Evolutionary conservation across 495 filamentous ascomycete species (phyloP), one percentile per base, ranked within the genome.

Genomic region (Tuber borchii): DNA sequence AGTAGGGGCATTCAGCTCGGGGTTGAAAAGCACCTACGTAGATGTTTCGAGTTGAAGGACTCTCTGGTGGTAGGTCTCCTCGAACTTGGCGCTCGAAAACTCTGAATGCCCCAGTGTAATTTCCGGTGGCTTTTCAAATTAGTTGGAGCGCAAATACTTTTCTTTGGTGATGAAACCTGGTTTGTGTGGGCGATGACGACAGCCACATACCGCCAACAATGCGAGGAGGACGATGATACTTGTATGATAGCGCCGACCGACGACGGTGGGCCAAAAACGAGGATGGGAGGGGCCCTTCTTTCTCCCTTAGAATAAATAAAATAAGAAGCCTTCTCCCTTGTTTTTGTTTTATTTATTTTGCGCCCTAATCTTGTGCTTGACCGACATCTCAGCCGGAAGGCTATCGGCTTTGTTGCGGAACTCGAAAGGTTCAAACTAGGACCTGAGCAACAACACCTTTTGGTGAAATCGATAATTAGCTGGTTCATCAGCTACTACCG

Each of bases 391-490:
- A 34, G 56, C 56, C 56, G 56, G 56, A 65, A 17, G 34, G 56
- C 26, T 65, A 65, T 65, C 56, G n/a, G 51, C 51, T 61, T 61
- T 61, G 51, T 61, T 61, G 51, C 51, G 51, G n/a, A 61, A 26
- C 51, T 61, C n/a, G 26, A 65, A 65, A 65, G 26, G 56, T 65
- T 34, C 56, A 19, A 65, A 34, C 26, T 5, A 34, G 56, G 16
- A 65, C 56, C 56, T 65, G 56, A 65, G 56, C 56, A 34, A 65
- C 56, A 65, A 65, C 56, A 65, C 56, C 56, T 34, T 65, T 26
- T 65, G 56, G 56, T 65, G 56, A 65, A 65, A 65, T 65, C 56
- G 56, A 65, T 34, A 65, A 65, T 65, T 65, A 65, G 56, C 56
- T 34, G 56, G 56, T 8, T 26, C 56, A 65, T 65, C 56, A 65